These are phyloP conservation scores for Botryotinia globosa DNA, from an alignment of 2,329 filamentous ascomycete species.

Conservation along the genomic window DNA sequence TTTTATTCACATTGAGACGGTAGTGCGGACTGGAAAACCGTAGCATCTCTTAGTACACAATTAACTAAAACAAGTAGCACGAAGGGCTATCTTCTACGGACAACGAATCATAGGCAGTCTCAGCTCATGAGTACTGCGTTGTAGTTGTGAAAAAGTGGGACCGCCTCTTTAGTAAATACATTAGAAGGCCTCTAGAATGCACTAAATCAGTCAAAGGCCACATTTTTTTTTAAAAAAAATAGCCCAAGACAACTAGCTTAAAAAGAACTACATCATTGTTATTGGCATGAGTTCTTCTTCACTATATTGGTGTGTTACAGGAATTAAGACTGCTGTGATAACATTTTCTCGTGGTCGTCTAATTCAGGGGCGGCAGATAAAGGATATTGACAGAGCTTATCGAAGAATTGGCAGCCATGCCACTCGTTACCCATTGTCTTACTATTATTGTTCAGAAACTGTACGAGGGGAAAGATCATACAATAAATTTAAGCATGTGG, in stretches of 20 bases:
- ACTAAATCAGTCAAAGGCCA: not conserved
- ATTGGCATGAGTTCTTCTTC: not conserved
- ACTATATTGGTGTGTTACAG: not conserved
- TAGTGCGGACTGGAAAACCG: not conserved
- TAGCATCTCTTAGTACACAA: not conserved
- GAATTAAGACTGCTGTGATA: not conserved
- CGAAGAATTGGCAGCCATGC: not conserved
- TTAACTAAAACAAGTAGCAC: not conserved
- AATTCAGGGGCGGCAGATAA: not conserved
- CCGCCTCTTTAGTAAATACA: not conserved
- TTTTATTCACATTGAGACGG: not conserved
- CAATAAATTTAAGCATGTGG: not conserved
- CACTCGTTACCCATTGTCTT: not conserved
- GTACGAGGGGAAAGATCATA: accelerated
- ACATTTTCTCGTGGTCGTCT: not conserved
- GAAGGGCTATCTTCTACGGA: not conserved
- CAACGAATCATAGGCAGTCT: not conserved
- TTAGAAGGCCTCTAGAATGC: not conserved
- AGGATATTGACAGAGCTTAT: not conserved
- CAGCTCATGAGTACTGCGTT: not conserved
- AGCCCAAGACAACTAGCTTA: not conserved
- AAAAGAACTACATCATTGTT: not conserved
- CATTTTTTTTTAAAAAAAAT: not conserved
- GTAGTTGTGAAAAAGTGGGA: not conserved
- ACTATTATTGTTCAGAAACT: not conserved